Base-by-base conservation (phyloP, 257 asterid species). In the Craterostigma plantagineum region DNA sequence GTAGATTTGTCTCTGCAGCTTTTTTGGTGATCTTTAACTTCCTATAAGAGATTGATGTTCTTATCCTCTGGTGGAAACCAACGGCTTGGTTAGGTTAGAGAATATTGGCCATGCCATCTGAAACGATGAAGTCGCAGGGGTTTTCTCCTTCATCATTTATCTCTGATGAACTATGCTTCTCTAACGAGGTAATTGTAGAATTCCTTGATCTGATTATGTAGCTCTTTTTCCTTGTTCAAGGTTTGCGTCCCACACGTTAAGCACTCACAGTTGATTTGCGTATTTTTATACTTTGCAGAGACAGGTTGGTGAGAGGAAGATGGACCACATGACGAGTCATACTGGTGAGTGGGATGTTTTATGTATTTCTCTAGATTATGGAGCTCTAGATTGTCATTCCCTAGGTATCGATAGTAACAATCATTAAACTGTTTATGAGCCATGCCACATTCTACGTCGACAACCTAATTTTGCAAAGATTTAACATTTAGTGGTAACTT, bases 131-230 rank as follows among this genome's bases (percentile, higher is more conserved):
- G 18, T 69, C 64, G 11, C 63, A 63, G 59, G 85, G 75, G 15
- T 65, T 71, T 45, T 66, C 96, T 55, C 78, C 87, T 10, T 63
- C 93, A 40, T 81, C 95, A n/a, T 69, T 73, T 68, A 70, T 73
- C 52, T 60, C 75, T 0, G 93, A 80, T 70, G 92, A 74, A 43
- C 45, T 65, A 47, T 54, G 61, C 39, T 65, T 69, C 50, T 55
- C 56, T 11, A 81, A 78, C 53, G 83, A 77, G 93, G 92, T 78
- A 65, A 48, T 43, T 33, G 36, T 52, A 45, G 10, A 34, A 39
- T 27, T 3, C 40, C 11, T 37, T 36, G 36, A 5, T 17, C 10
- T 8, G 16, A 18, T 18, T 27, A 10, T 3, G 10, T 11, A 0
- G 7, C 33, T 8, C 36, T 18, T 45, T 16, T 4, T 7, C 11